Percentiles rank a stretch among this genome's conserved stretches.
Conservation (phyloP, 2,329 filamentous ascomycete genomes). For the Pyricularia grisea region DNA sequence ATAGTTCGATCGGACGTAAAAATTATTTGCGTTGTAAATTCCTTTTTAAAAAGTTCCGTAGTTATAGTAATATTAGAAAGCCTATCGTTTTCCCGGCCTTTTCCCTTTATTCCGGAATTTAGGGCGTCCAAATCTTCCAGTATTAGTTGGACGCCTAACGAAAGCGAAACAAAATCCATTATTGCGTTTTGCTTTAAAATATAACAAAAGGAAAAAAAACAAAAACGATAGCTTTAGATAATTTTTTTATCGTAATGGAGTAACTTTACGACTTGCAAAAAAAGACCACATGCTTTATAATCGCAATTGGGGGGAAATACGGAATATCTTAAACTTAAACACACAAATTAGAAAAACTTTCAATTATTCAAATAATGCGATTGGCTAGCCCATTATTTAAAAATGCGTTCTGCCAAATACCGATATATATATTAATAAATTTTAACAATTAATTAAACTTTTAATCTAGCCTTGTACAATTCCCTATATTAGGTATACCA, state of each 20-base stretch:
- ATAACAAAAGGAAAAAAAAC: neutral
- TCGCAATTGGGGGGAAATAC: neutral
- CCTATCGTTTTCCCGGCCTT: neutral
- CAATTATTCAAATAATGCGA: neutral
- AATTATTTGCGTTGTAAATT: neutral
- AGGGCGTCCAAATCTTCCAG: neutral
- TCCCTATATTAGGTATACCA: neutral
- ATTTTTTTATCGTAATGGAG: neutral
- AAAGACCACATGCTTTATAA: neutral
- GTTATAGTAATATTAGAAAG: neutral
- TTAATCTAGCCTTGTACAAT: neutral
- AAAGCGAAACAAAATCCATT: neutral
- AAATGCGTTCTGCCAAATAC: neutral
- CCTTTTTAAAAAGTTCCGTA: neutral
- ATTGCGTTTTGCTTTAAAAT: neutral
- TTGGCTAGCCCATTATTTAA: neutral
- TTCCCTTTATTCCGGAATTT: neutral
- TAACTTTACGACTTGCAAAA: neutral
- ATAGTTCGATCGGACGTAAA: neutral
- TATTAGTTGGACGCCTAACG: neutral
- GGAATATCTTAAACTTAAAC: neutral
- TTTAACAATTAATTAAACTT: neutral
- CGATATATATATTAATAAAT: neutral
- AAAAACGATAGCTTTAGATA: neutral
- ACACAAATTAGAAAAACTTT: neutral